Percentiles rank a stretch among this genome's conserved stretches.
These are phyloP conservation scores for Vachellia collinsii DNA, from an alignment of 306 rosid species.

Conservation along the genomic window DNA sequence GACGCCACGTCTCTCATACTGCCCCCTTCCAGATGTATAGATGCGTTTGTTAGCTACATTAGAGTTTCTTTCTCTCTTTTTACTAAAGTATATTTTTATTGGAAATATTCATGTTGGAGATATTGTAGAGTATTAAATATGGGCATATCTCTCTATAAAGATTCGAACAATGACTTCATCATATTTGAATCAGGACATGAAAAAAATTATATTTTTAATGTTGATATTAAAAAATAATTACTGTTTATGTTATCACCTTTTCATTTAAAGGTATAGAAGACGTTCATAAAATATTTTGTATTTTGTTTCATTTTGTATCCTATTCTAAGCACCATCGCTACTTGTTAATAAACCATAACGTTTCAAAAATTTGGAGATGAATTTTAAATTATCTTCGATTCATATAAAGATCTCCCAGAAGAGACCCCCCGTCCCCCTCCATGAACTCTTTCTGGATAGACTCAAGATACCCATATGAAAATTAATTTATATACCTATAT, in stretches of 20 bases:
- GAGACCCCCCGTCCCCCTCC: background rate
- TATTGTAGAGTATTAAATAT: too few relatives aligned
- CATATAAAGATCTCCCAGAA: background rate
- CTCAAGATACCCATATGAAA: background rate
- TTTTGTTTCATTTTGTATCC: background rate
- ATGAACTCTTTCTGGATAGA: background rate
- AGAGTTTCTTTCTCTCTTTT: too few relatives aligned
- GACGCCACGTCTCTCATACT: background rate
- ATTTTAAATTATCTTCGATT: background rate
- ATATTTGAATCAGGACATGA: too few relatives aligned
- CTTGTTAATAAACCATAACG: background rate
- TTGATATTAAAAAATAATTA: too few relatives aligned
- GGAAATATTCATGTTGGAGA: too few relatives aligned
- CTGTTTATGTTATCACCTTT: background rate
- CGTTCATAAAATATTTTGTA: too few relatives aligned
- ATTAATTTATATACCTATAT: background rate
- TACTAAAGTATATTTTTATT: too few relatives aligned
- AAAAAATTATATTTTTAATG: background rate
- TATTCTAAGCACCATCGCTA: background rate
- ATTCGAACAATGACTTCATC: too few relatives aligned
- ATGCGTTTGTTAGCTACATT: background rate
- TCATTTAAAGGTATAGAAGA: background rate
- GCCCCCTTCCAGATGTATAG: background rate
- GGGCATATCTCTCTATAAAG: too few relatives aligned
- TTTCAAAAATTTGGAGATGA: background rate